Evolutionary conservation across 2,329 filamentous ascomycete species (phyloP).

Genomic region (Claviceps sp.): DNA sequence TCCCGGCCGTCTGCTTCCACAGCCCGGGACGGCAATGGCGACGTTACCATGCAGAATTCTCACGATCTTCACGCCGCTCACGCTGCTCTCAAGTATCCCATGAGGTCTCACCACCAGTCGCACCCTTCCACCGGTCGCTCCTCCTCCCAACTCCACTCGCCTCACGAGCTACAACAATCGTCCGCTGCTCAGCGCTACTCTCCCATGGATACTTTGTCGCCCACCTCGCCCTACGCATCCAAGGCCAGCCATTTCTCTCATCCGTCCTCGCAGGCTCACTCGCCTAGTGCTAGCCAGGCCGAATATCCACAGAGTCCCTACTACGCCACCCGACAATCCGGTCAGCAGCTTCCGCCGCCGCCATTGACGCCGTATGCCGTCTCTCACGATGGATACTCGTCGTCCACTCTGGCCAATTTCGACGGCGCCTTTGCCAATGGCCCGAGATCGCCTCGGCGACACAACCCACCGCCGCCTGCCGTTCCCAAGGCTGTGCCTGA

Average conservation of each 20-base stretch:
- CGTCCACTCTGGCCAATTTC: slow-evolving; percentile 56
- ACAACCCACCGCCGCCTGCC: slow-evolving; percentile 25
- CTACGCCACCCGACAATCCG: slow-evolving; percentile 34
- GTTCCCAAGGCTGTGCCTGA: slow-evolving; percentile 60
- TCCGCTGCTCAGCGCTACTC: slow-evolving; percentile 85
- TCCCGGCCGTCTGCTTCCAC: slow-evolving; percentile 36
- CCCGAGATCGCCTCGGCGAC: slow-evolving; percentile 44
- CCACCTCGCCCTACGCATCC: slow-evolving; percentile 62
- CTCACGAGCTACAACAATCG: slow-evolving; percentile 46
- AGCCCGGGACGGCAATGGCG: slow-evolving; percentile 58
- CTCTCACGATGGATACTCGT: slow-evolving; percentile 58
- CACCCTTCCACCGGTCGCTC: slow-evolving; percentile 42
- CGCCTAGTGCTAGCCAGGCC: slow-evolving; percentile 53
- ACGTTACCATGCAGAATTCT: slow-evolving; percentile 76
- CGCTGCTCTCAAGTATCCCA: slow-evolving; percentile 72
- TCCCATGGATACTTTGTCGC: slow-evolving; percentile 82
- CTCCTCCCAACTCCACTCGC: slow-evolving; percentile 55
- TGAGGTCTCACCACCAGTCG: slow-evolving; percentile 65
- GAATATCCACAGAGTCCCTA: slow-evolving; percentile 49
- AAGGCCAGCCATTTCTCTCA: slow-evolving; percentile 45
- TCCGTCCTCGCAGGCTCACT: slow-evolving; percentile 52
- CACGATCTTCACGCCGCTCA: slow-evolving; percentile 75
- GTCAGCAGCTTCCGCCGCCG: slow-evolving; percentile 49
- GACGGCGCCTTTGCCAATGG: slow-evolving; percentile 50
- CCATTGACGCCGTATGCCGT: slow-evolving; percentile 58